These are phyloP conservation scores for Globisporangium perplexum DNA, from an alignment of 352 stramenopile genomes.

Conservation along the genomic window DNA sequence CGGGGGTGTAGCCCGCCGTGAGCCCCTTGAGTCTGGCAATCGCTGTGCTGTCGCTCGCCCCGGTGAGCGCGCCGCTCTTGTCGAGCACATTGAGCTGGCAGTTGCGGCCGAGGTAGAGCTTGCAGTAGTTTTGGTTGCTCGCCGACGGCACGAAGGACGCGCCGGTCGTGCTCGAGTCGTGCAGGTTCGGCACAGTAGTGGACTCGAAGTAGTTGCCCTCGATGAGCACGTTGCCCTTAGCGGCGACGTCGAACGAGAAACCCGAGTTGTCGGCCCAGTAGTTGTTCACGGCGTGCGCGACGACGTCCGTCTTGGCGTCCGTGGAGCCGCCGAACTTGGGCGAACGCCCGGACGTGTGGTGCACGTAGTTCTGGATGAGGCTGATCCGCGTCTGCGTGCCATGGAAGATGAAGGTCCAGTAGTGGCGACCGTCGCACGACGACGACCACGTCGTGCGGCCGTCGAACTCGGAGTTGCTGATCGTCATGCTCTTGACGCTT, in stretches of 20 bases:
- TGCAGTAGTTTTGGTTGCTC: constrained; percentile 2
- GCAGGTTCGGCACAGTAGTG: not conserved
- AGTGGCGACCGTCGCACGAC: constrained; percentile 30
- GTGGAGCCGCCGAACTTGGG: constrained; percentile 21
- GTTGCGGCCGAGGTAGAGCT: not conserved
- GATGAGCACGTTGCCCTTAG: constrained; percentile 11
- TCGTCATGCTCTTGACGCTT: constrained; percentile 25
- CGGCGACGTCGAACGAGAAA: constrained; percentile 15
- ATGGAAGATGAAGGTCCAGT: constrained; percentile 32
- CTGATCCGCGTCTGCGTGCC: constrained; percentile 22
- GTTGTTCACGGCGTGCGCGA: constrained; percentile 17
- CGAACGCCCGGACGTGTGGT: constrained; percentile 27
- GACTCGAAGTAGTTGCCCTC: constrained; percentile 13
- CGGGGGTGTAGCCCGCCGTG: not conserved
- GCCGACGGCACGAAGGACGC: constrained; percentile 1
- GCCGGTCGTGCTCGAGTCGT: constrained; percentile 6
- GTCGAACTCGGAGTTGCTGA: constrained; percentile 34
- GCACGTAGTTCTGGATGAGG: constrained; percentile 30
- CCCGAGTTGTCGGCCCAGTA: constrained; percentile 18
- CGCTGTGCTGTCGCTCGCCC: not conserved
- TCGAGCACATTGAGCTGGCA: constrained; percentile 1
- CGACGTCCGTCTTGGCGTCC: constrained; percentile 12
- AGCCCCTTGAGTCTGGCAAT: constrained; percentile 2
- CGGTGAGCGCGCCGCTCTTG: constrained; percentile 1
- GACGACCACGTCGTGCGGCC: constrained; percentile 20